Evolutionary conservation across 371 early-diverging fungal species (phyloP), one percentile per base, ranked within the genome.

Genomic region (Mucor sp.): DNA sequence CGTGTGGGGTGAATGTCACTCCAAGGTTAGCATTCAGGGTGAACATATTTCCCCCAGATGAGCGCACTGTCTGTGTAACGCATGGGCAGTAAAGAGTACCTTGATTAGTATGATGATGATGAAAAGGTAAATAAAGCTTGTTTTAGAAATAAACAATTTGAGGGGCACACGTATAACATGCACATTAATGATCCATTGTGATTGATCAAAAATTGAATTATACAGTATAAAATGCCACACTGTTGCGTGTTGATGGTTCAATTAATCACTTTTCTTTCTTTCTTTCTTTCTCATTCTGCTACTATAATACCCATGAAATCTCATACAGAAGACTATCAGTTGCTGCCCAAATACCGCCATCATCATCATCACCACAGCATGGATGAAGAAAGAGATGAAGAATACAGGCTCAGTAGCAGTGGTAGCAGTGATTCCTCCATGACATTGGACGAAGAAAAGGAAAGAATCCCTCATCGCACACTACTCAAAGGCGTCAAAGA

Each of bases 381-480:
- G 23, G 60, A 55, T 8, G 47, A 41, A 15, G 4, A n/a, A 27
- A 59, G 41, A 27, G 69, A 69, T 64, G 69, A 69, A 60, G 69
- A 69, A 47, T 69, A 23, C 43, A 59, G 44, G 4, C 27, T 69
- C 1, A 35, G 60, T 19, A 41, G 43, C 3, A 19, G 48, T 6
- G 37, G 37, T 12, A 37, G 12, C 44, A 44, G 27, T 15, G 55
- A 27, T 1, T 39, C 28, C 9, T 62, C 62, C 44, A 43, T 56
- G 15, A 32, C n/a, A 32, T 44, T 57, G 17, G 62, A 57, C 23
- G 58, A 60, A 27, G 15, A 32, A 7, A 23, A 30, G 19, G n/a
- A 30, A 30, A 70, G 81, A 25, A 81, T 81, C 37, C 82, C 80
- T 25, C 79, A 79, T 55, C 65, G 80, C 28, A 70, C 72, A 17